These are phyloP conservation scores for Trichoderma sp. DNA, from an alignment of 2,329 filamentous ascomycete species.

Conservation along the genomic window DNA sequence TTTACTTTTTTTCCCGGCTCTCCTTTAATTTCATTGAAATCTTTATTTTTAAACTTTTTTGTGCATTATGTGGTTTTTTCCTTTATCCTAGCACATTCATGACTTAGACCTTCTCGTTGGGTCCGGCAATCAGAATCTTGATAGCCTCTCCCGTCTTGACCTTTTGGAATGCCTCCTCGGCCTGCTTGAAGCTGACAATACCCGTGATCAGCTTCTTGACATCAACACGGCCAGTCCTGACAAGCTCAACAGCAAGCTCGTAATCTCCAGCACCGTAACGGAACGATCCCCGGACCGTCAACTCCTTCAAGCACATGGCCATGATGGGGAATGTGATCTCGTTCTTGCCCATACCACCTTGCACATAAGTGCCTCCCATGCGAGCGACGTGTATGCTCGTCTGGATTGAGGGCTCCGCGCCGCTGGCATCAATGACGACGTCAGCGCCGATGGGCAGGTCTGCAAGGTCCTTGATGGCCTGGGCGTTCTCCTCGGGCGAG, in stretches of 20 bases:
- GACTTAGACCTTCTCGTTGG: slow-evolving; percentile 48
- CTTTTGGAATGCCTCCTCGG: slow-evolving; percentile 83
- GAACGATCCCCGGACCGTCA: slow-evolving; percentile 85
- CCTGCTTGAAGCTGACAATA: slow-evolving; percentile 76
- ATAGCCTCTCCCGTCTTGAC: slow-evolving; percentile 81
- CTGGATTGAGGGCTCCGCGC: slow-evolving; percentile 78
- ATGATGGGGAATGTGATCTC: slow-evolving; percentile 93
- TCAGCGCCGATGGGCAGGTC: slow-evolving; percentile 70
- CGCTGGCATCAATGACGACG: slow-evolving; percentile 77
- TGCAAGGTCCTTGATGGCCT: slow-evolving; percentile 62
- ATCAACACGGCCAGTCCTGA: slow-evolving; percentile 70
- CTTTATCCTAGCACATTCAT: background rate
- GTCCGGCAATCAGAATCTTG: slow-evolving; percentile 68
- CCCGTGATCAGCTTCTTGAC: slow-evolving; percentile 81
- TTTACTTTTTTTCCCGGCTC: background rate
- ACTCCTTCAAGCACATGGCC: slow-evolving; percentile 85
- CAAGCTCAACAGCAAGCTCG: slow-evolving; percentile 75
- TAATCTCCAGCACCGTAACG: slow-evolving; percentile 89
- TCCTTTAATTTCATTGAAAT: background rate
- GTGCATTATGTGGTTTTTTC: background rate
- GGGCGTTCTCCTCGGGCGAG: slow-evolving; percentile 71
- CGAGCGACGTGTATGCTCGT: slow-evolving; percentile 70
- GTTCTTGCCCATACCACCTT: slow-evolving; percentile 85
- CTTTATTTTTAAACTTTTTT: background rate
- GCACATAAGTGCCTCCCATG: slow-evolving; percentile 74